These are phyloP conservation scores for Osmozyma mogii DNA, from an alignment of 805 yeast species.

Conservation along the genomic window DNA sequence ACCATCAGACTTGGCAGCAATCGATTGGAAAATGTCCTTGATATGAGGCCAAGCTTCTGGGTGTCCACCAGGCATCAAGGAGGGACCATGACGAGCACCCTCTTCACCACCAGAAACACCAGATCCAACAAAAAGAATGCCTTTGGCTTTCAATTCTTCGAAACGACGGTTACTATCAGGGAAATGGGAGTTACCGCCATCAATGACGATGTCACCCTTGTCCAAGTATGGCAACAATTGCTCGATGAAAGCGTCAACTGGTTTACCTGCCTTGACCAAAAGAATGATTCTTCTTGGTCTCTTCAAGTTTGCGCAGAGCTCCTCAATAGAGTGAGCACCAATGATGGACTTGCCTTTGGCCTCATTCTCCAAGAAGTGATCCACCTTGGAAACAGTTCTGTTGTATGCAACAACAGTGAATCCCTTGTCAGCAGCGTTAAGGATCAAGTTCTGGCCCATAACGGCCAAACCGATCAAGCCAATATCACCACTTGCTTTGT, in stretches of 20 bases:
- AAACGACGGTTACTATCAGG: conserved; percentile 97
- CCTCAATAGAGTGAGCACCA: conserved; percentile 91
- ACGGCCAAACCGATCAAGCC: conserved; percentile 99
- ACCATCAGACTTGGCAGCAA: conserved; percentile 93
- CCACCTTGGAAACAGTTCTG: conserved; percentile 96
- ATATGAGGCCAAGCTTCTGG: conserved; percentile 98
- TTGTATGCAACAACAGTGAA: conserved; percentile 96
- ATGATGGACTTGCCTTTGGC: conserved; percentile 96
- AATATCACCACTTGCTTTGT: conserved; percentile 69
- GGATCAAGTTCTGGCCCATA: conserved; percentile 97
- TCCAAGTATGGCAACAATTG: conserved; percentile 88
- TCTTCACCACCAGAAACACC: conserved; percentile 99
- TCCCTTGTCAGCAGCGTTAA: conserved; percentile 98
- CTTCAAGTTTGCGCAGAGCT: conserved; percentile 81
- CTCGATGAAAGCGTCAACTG: conserved; percentile 87
- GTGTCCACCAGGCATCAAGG: conserved; percentile 99
- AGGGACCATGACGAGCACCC: conserved; percentile 99
- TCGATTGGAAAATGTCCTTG: conserved; percentile 91
- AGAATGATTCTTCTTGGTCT: conserved; percentile 94
- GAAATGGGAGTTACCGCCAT: conserved; percentile 99
- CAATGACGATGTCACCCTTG: conserved; percentile 95
- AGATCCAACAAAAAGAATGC: conserved; percentile 89
- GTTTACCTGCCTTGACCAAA: conserved; percentile 92
- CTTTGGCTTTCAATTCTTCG: conserved; percentile 80
- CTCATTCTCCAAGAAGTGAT: conserved; percentile 85